Evolutionary conservation across 83 land plant species (phyloP).

Genomic region (Diphasiastrum complanatum): DNA sequence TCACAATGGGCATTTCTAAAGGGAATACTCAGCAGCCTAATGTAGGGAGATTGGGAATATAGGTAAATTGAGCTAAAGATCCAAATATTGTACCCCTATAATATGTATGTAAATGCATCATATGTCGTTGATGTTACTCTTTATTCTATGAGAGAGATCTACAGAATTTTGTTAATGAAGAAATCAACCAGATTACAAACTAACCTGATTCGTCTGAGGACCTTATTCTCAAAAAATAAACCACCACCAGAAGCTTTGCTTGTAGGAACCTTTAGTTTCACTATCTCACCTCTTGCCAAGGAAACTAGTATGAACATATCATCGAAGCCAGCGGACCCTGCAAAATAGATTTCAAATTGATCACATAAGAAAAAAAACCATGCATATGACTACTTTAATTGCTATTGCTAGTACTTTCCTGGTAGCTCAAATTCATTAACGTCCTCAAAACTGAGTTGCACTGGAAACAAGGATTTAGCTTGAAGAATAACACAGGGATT

Average conservation of each 20-base stretch:
- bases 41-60: no score
- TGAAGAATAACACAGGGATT: no score
- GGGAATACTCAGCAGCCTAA: no score
- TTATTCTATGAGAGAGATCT: background rate
- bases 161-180: background rate
- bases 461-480: no score
- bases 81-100: no score
- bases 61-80: no score
- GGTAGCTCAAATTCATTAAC: no score
- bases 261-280: conserved; percentile 26
- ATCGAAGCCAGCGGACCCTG: conserved; percentile 8
- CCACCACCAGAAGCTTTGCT: conserved; percentile 5
- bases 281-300: conserved; percentile 33
- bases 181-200: background rate
- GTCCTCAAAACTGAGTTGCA: no score
- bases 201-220: conserved; percentile 24
- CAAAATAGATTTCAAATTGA: conserved; percentile 1
- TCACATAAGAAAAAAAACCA: background rate
- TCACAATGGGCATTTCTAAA: no score
- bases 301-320: conserved; percentile 23
- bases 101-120: background rate
- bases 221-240: conserved; percentile 22
- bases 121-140: background rate
- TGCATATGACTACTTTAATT: no score
- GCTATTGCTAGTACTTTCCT: no score